Percentiles rank a stretch among this genome's conserved stretches.
phyloP scores from a whole-genome alignment of 2,329 filamentous ascomycete species.

The Periconia digitata region DNA sequence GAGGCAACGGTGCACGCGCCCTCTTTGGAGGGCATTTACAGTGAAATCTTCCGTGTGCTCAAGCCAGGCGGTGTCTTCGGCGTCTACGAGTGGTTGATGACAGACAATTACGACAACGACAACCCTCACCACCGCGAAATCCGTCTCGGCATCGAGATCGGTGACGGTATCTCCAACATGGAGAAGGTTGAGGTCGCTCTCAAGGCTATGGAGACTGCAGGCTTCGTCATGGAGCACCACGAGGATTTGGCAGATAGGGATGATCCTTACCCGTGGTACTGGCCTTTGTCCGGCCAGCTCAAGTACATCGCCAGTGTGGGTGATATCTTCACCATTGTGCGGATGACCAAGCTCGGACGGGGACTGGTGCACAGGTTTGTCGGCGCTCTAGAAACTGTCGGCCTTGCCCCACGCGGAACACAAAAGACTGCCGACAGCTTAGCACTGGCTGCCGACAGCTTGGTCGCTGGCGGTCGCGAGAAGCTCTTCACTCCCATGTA shows the following conservation, averaged over 20 bases:
- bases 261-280: conserved; percentile 88
- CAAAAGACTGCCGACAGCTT: conserved; percentile 95
- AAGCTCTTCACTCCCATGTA: conserved; percentile 99
- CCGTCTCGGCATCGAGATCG: conserved; percentile 90
- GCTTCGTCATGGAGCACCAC: conserved; percentile 79
- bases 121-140: conserved; percentile 86
- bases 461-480: conserved; percentile 83
- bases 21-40: conserved; percentile 86
- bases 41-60: conserved; percentile 89
- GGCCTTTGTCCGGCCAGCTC: conserved; percentile 82
- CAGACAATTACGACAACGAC: conserved; percentile 86
- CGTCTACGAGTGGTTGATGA: conserved; percentile 99
- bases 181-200: conserved; percentile 81
- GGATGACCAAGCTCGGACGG: conserved; percentile 87
- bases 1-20: conserved; percentile 96
- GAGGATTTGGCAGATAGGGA: conserved; percentile 82
- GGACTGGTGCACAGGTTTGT: conserved; percentile 74
- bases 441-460: conserved; percentile 75
- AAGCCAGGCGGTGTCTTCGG: conserved; percentile 96
- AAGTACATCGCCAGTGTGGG: conserved; percentile 77
- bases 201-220: conserved; percentile 80
- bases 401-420: conserved; percentile 77
- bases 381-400: conserved; percentile 72
- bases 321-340: conserved; percentile 79
- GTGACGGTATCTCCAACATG: conserved; percentile 98